phyloP scores from a whole-genome alignment of 2,329 filamentous ascomycete genomes.

The Apiospora marii region DNA sequence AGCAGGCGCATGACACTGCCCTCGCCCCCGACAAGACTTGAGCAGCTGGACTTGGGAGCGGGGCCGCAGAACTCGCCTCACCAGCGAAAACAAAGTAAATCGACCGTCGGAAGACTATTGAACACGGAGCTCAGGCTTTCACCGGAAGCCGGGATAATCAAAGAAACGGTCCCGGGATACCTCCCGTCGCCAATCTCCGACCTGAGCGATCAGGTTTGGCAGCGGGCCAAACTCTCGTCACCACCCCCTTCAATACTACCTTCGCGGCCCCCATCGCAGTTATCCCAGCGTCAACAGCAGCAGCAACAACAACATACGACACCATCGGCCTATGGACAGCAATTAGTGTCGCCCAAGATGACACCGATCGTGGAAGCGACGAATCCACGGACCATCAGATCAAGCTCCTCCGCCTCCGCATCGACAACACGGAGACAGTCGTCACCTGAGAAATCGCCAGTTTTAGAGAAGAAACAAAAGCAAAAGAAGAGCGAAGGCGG shows the following conservation, averaged over 20 bases:
- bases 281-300: constrained; percentile 4
- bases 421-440: not conserved
- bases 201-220: constrained; percentile 37
- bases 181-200: constrained; percentile 30
- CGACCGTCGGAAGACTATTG: not conserved
- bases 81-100: not conserved
- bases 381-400: not conserved
- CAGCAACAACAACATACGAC: not conserved
- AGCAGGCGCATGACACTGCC: not conserved
- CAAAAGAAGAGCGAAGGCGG: constrained; percentile 22
- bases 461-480: not conserved
- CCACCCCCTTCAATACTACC: constrained; percentile 36
- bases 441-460: not conserved
- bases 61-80: not conserved
- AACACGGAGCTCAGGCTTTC: not conserved
- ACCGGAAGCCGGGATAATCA: not conserved
- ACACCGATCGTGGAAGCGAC: not conserved
- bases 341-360: not conserved
- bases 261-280: constrained; percentile 11
- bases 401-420: not conserved
- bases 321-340: not conserved
- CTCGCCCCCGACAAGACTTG: not conserved
- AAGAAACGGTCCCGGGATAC: not conserved
- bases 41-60: not conserved
- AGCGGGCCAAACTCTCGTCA: constrained; percentile 37